Base-by-base conservation (phyloP, 805 yeast species). In the Ogataea methylovora region DNA sequence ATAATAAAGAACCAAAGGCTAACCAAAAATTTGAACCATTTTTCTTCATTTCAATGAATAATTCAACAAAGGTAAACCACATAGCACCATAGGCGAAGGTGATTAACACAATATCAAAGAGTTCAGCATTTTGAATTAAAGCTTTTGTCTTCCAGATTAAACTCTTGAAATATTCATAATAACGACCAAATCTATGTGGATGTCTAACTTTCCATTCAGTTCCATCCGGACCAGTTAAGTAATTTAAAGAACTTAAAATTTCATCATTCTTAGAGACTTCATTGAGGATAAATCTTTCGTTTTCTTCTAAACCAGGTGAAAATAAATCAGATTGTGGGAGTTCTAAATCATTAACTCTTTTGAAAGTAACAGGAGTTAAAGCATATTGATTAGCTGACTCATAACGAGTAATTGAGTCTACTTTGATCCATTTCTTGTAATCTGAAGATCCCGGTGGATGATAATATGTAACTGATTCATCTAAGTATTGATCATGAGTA, bases 11-110 rank as follows among this genome's bases (percentile, higher is more conserved):
- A 12, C 94, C 75, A 45, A 84, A 71, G 8, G 83, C 90, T 34
- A 92, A 69, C 94, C 95, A 86, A 48, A 85, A 79, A 46, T 75
- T 82, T 21, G 97, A 85, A 20, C 95, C 96, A 20, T 80, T 63
- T 33, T 68, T 63, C 44, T 62, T 63, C 92, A 90, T 80, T 45
- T 85, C 87, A 39, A 74, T 49, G 48, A 84, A 88, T 21, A 90
- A 71, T 40, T 77, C 76, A 39, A 74, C 60, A 45, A 90, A 71
- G 9, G 95, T 84, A 58, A 83, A 79, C 69, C 84, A 68, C 95
- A 88, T 87, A 31, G 94, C 94, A 19, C 75, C 47, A 56, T 90
- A 90, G 3, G 95, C 97, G 33, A 79, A 54, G 3, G 84, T 68
- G 33, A 92, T 79, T 38, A 88, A 67, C 11, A 77, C 76, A 26